phyloP scores from a whole-genome alignment of 208 protist species.

The Novymonas esmeraldas region DNA sequence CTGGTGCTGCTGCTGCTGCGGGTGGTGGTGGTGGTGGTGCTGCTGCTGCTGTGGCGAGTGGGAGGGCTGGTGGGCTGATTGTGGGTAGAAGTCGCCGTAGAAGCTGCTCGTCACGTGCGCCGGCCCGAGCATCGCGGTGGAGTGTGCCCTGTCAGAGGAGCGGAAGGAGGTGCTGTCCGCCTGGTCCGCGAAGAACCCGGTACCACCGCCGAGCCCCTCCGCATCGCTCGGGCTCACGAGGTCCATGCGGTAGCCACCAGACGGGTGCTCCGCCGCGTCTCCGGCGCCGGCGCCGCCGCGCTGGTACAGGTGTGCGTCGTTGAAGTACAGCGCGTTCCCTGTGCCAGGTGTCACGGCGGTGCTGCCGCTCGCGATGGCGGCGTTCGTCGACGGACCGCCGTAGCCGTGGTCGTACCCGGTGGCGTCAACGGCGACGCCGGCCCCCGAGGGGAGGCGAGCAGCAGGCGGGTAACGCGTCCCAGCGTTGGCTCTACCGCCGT shows the following conservation, averaged over 20 bases:
- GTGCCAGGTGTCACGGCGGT: neutral
- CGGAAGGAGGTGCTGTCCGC: conserved; percentile 9
- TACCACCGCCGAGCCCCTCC: neutral
- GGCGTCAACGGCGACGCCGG: too few species aligned
- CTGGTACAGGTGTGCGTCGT: conserved; percentile 1
- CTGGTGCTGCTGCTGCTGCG: conserved; percentile 3
- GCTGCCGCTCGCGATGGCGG: neutral
- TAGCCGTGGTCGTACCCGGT: too few species aligned
- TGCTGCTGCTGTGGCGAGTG: conserved; percentile 1
- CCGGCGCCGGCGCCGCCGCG: neutral
- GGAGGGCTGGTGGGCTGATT: conserved; percentile 3
- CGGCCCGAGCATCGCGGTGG: conserved; percentile 6
- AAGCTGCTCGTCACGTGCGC: conserved; percentile 18
- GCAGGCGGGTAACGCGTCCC: too few species aligned
- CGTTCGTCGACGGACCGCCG: neutral
- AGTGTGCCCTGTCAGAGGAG: conserved; percentile 7
- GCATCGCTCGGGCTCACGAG: neutral
- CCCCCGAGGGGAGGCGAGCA: too few species aligned
- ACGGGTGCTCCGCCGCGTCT: neutral
- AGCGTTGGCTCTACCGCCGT: too few species aligned
- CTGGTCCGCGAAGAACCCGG: conserved; percentile 3
- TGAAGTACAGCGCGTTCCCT: conserved; percentile 5
- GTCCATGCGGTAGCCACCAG: conserved; percentile 3
- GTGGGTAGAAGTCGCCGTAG: conserved; percentile 16
- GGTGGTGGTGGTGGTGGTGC: conserved; percentile 1